Conservation (phyloP, 306 rosid species). For the Citrullus amarus region DNA sequence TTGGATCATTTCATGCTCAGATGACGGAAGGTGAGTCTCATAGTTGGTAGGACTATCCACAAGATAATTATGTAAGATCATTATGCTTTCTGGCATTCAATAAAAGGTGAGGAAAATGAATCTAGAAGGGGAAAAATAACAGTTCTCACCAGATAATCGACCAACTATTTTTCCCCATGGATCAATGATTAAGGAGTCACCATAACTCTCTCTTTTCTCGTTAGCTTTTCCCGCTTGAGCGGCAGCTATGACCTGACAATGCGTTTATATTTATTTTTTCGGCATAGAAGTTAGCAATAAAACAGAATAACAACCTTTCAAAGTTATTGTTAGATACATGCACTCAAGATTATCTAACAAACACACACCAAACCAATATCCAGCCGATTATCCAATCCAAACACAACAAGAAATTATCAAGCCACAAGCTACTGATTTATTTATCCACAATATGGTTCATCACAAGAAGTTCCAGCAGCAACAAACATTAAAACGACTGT, state of each 20-base stretch:
- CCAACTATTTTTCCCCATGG: conserved; percentile 90
- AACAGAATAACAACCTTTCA: background rate
- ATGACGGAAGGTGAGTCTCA: background rate
- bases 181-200: conserved; percentile 77
- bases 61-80: too few species aligned
- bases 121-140: background rate
- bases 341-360: too few species aligned
- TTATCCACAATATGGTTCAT: too few species aligned
- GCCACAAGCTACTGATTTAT: too few species aligned
- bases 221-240: conserved; percentile 80
- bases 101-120: background rate
- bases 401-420: too few species aligned
- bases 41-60: background rate
- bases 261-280: conserved; percentile 17
- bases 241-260: conserved; percentile 82
- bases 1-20: background rate
- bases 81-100: background rate
- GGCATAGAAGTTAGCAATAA: conserved; percentile 7
- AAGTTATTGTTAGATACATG: background rate
- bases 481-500: too few species aligned
- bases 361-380: too few species aligned
- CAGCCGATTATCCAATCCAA: too few species aligned
- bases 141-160: conserved; percentile 60
- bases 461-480: too few species aligned
- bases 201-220: conserved; percentile 79